Percentiles rank a stretch among this genome's conserved stretches.
Conservation (phyloP, 2,329 filamentous ascomycete species). For the Fusarium sp. region DNA sequence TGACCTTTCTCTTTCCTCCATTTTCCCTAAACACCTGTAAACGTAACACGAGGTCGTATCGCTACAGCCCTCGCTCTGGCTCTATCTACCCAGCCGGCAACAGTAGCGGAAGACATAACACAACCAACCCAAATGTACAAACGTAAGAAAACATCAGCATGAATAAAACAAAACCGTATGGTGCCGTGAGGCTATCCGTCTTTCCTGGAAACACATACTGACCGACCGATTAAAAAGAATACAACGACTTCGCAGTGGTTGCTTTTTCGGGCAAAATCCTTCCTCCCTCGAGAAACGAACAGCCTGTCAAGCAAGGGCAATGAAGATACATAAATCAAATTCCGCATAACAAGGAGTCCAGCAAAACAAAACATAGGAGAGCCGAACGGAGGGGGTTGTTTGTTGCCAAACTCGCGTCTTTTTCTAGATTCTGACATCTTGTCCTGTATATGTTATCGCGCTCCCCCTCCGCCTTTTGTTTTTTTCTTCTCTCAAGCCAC, state of each 20-base stretch:
- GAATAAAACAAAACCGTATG: constrained; percentile 47
- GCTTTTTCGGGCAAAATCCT: constrained; percentile 37
- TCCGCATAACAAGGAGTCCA: constrained; percentile 19
- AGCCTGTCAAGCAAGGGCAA: constrained; percentile 22
- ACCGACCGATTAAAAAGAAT: constrained; percentile 47
- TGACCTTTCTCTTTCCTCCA: constrained; percentile 7
- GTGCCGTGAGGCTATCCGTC: constrained; percentile 58
- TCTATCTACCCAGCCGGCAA: constrained; percentile 15
- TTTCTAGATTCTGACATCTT: constrained; percentile 44
- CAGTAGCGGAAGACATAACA: constrained; percentile 1
- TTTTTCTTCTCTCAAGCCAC: constrained; percentile 18
- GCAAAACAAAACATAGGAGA: constrained; percentile 29
- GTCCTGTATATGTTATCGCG: constrained; percentile 43
- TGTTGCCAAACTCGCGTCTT: constrained; percentile 53
- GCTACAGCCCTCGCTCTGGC: constrained; percentile 1
- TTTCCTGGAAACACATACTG: constrained; percentile 51
- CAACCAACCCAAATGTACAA: constrained; percentile 34
- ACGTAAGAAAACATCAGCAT: constrained; percentile 38
- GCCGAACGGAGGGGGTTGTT: constrained; percentile 43
- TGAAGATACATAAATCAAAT: constrained; percentile 28
- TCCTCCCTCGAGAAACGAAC: constrained; percentile 26
- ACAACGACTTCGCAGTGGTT: constrained; percentile 34
- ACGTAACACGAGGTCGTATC: constrained; percentile 2
- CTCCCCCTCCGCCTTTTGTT: constrained; percentile 29
- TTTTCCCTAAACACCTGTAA: constrained; percentile 21